Conservation (phyloP, 2,329 filamentous ascomycete species). For the Purpureocillium takamizusanense region DNA sequence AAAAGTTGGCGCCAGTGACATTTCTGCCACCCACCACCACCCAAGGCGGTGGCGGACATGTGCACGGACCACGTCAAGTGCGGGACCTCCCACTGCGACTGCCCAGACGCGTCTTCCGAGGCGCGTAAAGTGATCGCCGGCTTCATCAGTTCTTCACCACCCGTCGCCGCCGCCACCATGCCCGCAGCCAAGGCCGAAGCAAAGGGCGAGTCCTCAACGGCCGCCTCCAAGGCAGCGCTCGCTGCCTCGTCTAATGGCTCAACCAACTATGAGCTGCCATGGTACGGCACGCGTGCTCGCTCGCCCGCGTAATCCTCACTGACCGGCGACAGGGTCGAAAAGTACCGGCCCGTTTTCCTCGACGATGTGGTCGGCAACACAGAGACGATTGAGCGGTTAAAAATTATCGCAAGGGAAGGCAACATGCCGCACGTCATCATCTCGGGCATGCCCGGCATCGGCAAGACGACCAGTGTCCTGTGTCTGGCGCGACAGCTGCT, state of each 20-base stretch:
- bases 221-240: constrained; percentile 48
- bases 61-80: constrained; percentile 18
- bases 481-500: constrained; percentile 88
- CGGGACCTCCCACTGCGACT: not conserved
- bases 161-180: constrained; percentile 27
- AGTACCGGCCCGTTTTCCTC: constrained; percentile 89
- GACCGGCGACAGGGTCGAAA: constrained; percentile 71
- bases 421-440: constrained; percentile 99
- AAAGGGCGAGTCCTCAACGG: constrained; percentile 51
- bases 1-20: constrained; percentile 5
- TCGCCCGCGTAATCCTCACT: constrained; percentile 3
- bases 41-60: constrained; percentile 16
- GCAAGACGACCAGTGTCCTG: constrained; percentile 92
- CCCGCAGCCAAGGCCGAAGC: constrained; percentile 40
- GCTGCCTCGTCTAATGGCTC: constrained; percentile 40
- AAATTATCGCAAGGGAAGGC: constrained; percentile 96
- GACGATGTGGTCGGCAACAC: constrained; percentile 97
- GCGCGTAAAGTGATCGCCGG: constrained; percentile 26
- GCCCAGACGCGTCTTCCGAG: constrained; percentile 21
- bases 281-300: constrained; percentile 36
- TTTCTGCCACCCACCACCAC: constrained; percentile 6
- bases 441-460: constrained; percentile 98
- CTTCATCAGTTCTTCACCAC: constrained; percentile 9
- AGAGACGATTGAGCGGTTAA: constrained; percentile 92
- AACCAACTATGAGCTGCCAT: constrained; percentile 66